Evolutionary conservation across 2,329 filamentous ascomycete species (phyloP), one percentile per base, ranked within the genome.

Genomic region (Stylonectria norvegica): DNA sequence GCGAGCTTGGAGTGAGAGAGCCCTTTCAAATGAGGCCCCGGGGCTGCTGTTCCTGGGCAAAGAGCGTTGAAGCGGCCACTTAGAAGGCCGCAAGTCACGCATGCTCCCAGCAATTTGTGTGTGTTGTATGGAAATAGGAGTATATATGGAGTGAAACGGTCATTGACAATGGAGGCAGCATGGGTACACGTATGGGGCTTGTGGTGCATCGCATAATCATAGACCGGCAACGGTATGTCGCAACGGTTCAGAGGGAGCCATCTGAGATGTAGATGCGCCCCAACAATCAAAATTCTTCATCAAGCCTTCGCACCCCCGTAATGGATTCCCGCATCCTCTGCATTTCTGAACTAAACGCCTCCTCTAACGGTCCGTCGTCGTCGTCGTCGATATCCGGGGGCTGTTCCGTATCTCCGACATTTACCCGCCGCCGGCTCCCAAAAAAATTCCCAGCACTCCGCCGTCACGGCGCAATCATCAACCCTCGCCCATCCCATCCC

Each of bases 1-100:
- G 78, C 85, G 12, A 79, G 81, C 49, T 58, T 89, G 65, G 85
- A 91, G 69, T 86, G 67, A 50, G 30, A 29, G 25, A 34, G 32
- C 19, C 20, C 36, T 31, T 17, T 11, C 27, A n/a, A n/a, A n/a
- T n/a, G n/a, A n/a, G n/a, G n/a, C n/a, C n/a, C n/a, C n/a, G n/a
- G n/a, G n/a, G n/a, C n/a, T n/a, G n/a, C n/a, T n/a, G n/a, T n/a
- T n/a, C n/a, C n/a, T n/a, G n/a, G n/a, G n/a, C n/a, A n/a, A n/a
- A n/a, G n/a, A n/a, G n/a, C n/a, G n/a, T n/a, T n/a, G n/a, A n/a
- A n/a, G n/a, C n/a, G n/a, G n/a, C n/a, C n/a, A 25, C n/a, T 36
- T 20, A 6, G 20, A 34, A 14, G 22, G 32, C 20, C 22, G 23
- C 28, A 25, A 34, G 28, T 31, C 17, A 33, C 28, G n/a, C 32